These are phyloP conservation scores for Calcarisporium arbuscula DNA, from an alignment of 2,329 filamentous ascomycete genomes.

Conservation along the genomic window DNA sequence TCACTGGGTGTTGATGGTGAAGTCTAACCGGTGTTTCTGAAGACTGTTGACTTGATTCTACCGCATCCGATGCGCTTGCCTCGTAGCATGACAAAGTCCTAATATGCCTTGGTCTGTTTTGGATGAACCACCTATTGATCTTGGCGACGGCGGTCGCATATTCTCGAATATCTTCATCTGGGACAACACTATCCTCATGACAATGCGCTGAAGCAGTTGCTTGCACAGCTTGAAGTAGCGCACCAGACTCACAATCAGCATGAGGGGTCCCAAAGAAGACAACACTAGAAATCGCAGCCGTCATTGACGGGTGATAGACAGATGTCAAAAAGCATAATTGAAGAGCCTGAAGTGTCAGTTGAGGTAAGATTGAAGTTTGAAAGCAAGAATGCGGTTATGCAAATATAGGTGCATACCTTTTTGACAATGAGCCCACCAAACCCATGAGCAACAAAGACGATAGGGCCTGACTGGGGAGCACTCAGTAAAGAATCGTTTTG, in stretches of 20 bases:
- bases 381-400: no score
- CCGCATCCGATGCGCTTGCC: slow-evolving; percentile 1
- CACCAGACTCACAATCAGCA: slow-evolving; percentile 12
- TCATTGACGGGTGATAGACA: slow-evolving; percentile 8
- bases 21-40: slow-evolving; percentile 1
- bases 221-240: slow-evolving; percentile 13
- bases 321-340: slow-evolving; percentile 5
- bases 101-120: slow-evolving; percentile 5
- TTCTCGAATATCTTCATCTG: slow-evolving; percentile 13
- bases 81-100: slow-evolving; percentile 11
- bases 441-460: slow-evolving; percentile 18
- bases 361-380: slow-evolving; percentile 5
- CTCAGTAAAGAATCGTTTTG: no score
- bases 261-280: slow-evolving; percentile 19
- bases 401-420: no score
- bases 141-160: slow-evolving; percentile 14
- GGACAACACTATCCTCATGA: neutral
- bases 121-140: slow-evolving; percentile 12
- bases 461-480: no score
- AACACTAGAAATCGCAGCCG: slow-evolving; percentile 10
- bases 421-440: slow-evolving; percentile 18
- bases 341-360: slow-evolving; percentile 5
- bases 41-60: neutral
- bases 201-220: slow-evolving; percentile 8
- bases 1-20: neutral